Evolutionary conservation across 106 monocot species (phyloP).

Genomic region (Cymbidium sinense): DNA sequence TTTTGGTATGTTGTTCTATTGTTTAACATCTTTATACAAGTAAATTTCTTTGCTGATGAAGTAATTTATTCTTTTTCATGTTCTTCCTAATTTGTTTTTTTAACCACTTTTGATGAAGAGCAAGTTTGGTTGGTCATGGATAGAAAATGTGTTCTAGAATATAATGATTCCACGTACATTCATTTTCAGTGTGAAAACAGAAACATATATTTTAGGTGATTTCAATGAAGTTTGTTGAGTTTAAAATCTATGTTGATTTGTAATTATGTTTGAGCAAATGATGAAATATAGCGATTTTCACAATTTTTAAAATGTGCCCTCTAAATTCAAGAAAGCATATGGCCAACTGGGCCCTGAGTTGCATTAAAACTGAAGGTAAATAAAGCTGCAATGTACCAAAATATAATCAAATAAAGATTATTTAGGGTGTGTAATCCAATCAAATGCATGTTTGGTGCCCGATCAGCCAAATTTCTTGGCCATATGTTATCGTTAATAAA

Average conservation of each 20-base stretch:
- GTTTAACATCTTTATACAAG: neutral
- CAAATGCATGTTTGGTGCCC: too few species aligned
- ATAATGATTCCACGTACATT: too few species aligned
- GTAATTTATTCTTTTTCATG: neutral
- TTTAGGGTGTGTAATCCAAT: neutral
- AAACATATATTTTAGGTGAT: too few species aligned
- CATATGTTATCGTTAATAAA: neutral
- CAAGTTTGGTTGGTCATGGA: neutral
- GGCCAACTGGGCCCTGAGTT: too few species aligned
- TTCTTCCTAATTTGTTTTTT: neutral
- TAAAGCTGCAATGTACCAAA: too few species aligned
- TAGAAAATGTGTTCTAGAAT: too few species aligned
- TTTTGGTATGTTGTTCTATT: conserved; percentile 39
- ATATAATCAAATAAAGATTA: too few species aligned
- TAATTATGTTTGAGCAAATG: neutral
- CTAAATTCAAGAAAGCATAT: too few species aligned
- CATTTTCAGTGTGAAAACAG: too few species aligned
- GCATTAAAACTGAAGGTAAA: too few species aligned
- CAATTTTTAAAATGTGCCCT: neutral
- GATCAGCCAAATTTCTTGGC: too few species aligned
- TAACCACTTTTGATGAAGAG: neutral
- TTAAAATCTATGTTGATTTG: neutral
- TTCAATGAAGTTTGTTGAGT: too few species aligned
- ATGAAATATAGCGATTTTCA: neutral
- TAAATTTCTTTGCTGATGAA: neutral